Percentiles rank a stretch among this genome's conserved stretches.
Evolutionary conservation across 148 eudicot genomes (phyloP).

Genomic region (Camellia japonica): DNA sequence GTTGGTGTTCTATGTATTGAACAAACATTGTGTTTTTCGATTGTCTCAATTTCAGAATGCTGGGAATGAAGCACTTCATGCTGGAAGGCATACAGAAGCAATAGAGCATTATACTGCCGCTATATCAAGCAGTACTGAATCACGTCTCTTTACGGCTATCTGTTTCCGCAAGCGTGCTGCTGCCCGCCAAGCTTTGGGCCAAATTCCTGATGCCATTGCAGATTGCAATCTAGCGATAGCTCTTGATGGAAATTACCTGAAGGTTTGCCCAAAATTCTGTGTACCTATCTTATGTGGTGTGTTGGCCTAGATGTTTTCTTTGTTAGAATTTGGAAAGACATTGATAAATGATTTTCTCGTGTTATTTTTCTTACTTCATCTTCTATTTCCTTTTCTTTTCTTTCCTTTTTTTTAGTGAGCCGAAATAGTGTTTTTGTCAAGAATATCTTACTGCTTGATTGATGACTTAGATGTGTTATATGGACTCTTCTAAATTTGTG

Average conservation of each 20-base stretch:
- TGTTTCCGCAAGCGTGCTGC: slow-evolving; percentile 91
- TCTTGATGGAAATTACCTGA: slow-evolving; percentile 59
- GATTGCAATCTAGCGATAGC: slow-evolving; percentile 86
- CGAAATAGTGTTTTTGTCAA: no score
- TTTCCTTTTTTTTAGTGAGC: no score
- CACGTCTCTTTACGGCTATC: slow-evolving; percentile 75
- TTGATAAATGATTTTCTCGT: neutral
- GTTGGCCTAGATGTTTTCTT: neutral
- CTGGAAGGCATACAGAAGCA: slow-evolving; percentile 70
- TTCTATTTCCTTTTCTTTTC: no score
- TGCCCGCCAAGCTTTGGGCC: slow-evolving; percentile 70
- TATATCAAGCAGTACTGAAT: slow-evolving; percentile 55
- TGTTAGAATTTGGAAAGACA: neutral
- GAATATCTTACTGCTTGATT: no score
- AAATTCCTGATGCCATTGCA: slow-evolving; percentile 75
- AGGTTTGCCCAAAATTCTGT: slow-evolving; percentile 40
- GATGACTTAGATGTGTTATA: no score
- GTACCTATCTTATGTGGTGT: neutral
- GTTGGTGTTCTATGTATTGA: neutral
- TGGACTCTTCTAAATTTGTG: no score
- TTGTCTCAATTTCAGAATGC: slow-evolving; percentile 45
- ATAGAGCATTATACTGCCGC: slow-evolving; percentile 73
- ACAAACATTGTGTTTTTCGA: neutral
- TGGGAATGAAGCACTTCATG: slow-evolving; percentile 75
- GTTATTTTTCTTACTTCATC: neutral